These are phyloP conservation scores for Penicillium riverlandense DNA, from an alignment of 495 filamentous ascomycete genomes.

Conservation along the genomic window DNA sequence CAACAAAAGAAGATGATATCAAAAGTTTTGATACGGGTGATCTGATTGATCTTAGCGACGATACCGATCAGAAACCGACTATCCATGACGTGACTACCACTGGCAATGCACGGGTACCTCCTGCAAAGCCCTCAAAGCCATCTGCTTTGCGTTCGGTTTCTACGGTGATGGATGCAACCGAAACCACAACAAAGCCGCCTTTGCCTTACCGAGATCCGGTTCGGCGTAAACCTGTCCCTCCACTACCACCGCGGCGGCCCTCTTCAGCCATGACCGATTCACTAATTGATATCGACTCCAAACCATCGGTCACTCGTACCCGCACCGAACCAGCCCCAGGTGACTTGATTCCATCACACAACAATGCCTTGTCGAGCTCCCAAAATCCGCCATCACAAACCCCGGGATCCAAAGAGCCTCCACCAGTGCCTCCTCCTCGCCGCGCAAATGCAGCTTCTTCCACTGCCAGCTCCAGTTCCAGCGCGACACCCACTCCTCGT, in stretches of 20 bases:
- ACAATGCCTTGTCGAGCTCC: neutral
- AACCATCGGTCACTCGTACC: constrained; percentile 5
- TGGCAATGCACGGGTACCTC: constrained; percentile 33
- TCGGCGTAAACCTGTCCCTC: constrained; percentile 38
- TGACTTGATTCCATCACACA: constrained; percentile 1
- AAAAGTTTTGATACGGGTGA: constrained; percentile 42
- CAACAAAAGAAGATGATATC: constrained; percentile 9
- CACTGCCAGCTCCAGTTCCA: constrained; percentile 4
- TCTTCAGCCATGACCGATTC: constrained; percentile 15
- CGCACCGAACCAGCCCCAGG: constrained; percentile 5
- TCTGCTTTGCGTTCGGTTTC: constrained; percentile 46
- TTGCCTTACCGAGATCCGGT: constrained; percentile 7
- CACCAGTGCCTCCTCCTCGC: constrained; percentile 31
- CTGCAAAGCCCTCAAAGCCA: constrained; percentile 63
- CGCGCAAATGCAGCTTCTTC: constrained; percentile 25
- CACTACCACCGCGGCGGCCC: constrained; percentile 33
- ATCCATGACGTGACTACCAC: constrained; percentile 3
- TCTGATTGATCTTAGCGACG: constrained; percentile 59
- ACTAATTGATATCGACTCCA: constrained; percentile 11
- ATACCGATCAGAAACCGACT: constrained; percentile 16
- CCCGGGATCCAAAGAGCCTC: constrained; percentile 13
- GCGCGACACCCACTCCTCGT: constrained; percentile 6
- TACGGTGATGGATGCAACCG: constrained; percentile 7
- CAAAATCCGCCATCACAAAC: constrained; percentile 1
- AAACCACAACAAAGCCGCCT: constrained; percentile 4